Evolutionary conservation across 225 moss, liverwort and hornwort species (phyloP).

Genomic region (Polytrichum commune): DNA sequence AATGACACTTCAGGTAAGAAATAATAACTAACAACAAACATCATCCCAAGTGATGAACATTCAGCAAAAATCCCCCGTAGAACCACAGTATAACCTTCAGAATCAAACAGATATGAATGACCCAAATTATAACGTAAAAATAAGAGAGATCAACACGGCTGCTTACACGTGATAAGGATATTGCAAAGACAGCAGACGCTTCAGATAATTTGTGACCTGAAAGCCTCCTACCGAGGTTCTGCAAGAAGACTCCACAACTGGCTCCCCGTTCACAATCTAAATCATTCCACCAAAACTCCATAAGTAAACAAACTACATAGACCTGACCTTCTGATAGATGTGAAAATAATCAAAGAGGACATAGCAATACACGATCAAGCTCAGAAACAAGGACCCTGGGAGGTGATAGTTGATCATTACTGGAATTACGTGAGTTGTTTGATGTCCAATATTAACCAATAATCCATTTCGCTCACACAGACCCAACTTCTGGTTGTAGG

Average conservation of each 20-base stretch:
- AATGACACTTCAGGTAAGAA: too few relatives aligned
- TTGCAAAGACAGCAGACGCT: conserved; percentile 84
- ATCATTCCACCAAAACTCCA: conserved; percentile 16
- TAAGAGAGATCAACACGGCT: background rate
- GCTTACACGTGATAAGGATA: conserved; percentile 94
- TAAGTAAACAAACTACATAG: conserved; percentile 3
- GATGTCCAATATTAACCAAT: conserved; percentile 85
- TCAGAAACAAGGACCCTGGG: background rate
- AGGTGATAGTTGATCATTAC: conserved; percentile 31
- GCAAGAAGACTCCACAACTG: conserved; percentile 81
- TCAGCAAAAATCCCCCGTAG: too few relatives aligned
- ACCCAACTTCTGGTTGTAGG: conserved; percentile 74
- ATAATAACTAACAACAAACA: too few relatives aligned
- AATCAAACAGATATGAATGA: too few relatives aligned
- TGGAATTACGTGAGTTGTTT: conserved; percentile 94
- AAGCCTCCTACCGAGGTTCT: conserved; percentile 88
- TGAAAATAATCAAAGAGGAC: background rate
- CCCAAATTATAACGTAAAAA: too few relatives aligned
- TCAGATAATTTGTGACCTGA: conserved; percentile 84
- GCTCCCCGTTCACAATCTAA: conserved; percentile 84
- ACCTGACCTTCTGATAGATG: background rate
- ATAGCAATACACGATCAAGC: background rate
- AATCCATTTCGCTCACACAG: conserved; percentile 75
- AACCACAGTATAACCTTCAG: too few relatives aligned
- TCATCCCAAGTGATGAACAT: too few relatives aligned